Conservation (phyloP, 2,329 filamentous ascomycete species). For the Metarhizium anisopliae region DNA sequence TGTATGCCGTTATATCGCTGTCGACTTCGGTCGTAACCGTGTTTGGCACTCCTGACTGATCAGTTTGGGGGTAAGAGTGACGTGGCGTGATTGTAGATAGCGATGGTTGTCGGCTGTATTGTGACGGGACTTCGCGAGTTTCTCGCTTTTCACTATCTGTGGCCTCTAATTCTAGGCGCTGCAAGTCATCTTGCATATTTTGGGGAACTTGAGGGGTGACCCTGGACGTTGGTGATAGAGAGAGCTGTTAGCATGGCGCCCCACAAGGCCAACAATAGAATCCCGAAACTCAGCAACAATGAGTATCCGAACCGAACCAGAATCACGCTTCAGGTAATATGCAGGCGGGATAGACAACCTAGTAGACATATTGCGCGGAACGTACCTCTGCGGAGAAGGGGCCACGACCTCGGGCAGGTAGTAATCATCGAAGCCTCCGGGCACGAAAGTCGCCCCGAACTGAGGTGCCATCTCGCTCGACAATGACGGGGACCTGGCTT, state of each 20-base stretch:
- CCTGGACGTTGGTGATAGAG: slow-evolving; percentile 39
- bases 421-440: slow-evolving; percentile 49
- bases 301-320: slow-evolving; percentile 17
- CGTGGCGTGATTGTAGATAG: slow-evolving; percentile 30
- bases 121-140: slow-evolving; percentile 20
- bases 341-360: background rate
- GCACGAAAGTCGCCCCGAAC: slow-evolving; percentile 49
- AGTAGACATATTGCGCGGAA: slow-evolving; percentile 10
- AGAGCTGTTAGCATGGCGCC: slow-evolving; percentile 27
- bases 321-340: background rate
- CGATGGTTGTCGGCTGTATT: slow-evolving; percentile 34
- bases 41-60: slow-evolving; percentile 3
- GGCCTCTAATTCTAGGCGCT: slow-evolving; percentile 80
- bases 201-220: slow-evolving; percentile 92
- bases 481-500: slow-evolving; percentile 13
- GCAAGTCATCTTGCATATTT: slow-evolving; percentile 92
- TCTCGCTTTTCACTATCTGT: slow-evolving; percentile 33
- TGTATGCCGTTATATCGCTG: slow-evolving; percentile 29
- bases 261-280: slow-evolving; percentile 14
- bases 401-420: slow-evolving; percentile 53
- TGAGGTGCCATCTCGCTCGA: slow-evolving; percentile 15
- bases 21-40: slow-evolving; percentile 22
- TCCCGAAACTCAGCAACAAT: background rate
- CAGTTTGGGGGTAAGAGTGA: slow-evolving; percentile 4
- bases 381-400: slow-evolving; percentile 49